These are phyloP conservation scores for Monascus ruber DNA, from an alignment of 2,329 filamentous ascomycete species.

Conservation along the genomic window DNA sequence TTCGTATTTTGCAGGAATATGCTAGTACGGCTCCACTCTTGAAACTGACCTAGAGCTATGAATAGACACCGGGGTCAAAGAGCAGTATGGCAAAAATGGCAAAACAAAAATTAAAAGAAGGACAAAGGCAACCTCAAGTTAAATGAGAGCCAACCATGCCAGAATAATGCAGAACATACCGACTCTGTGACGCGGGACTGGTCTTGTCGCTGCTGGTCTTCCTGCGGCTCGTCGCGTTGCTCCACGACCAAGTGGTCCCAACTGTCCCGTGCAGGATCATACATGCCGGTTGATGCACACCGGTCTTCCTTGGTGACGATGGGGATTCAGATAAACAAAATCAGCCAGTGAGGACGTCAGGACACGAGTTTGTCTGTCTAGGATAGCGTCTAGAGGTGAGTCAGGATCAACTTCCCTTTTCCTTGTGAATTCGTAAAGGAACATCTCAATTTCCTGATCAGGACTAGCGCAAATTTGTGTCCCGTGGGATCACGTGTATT, in stretches of 20 bases:
- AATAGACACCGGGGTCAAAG: too few relatives aligned
- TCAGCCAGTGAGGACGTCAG: neutral
- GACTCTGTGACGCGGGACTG: neutral
- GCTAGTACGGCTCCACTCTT: too few relatives aligned
- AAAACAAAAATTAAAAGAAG: too few relatives aligned
- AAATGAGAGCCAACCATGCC: neutral
- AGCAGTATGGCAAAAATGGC: too few relatives aligned
- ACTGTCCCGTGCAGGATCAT: constrained; percentile 14
- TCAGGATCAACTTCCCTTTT: too few relatives aligned
- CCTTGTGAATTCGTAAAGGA: too few relatives aligned
- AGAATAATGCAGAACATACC: neutral
- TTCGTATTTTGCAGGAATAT: too few relatives aligned
- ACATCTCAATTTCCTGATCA: constrained; percentile 6
- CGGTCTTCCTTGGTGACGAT: neutral
- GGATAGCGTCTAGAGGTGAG: neutral
- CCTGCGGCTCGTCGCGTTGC: constrained; percentile 1
- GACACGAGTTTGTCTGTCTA: neutral
- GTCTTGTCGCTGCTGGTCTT: constrained; percentile 1
- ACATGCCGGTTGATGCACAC: constrained; percentile 6
- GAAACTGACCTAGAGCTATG: too few relatives aligned
- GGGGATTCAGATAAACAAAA: neutral
- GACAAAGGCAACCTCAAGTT: too few relatives aligned
- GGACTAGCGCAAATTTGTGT: constrained; percentile 1
- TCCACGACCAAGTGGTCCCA: constrained; percentile 6
- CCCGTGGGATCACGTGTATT: too few relatives aligned